A percentile compares a stretch with the other conserved stretches of the same genome.
These are phyloP conservation scores for Chrysoporthe deuterocubensis DNA, from an alignment of 2,329 filamentous ascomycete genomes.

Conservation along the genomic window DNA sequence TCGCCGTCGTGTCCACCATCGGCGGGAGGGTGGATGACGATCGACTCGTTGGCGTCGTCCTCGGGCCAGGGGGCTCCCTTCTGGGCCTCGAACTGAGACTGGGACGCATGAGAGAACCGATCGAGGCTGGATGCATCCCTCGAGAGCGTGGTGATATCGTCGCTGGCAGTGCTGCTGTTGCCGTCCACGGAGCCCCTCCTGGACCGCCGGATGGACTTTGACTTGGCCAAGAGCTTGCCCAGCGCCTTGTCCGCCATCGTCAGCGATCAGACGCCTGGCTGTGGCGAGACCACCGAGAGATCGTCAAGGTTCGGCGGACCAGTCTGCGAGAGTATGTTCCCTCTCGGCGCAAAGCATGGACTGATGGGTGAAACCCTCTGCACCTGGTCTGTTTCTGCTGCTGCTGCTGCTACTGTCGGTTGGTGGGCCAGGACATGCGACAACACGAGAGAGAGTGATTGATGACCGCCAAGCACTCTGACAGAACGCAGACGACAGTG, in stretches of 20 bases:
- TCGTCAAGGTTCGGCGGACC: neutral
- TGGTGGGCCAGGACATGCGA: neutral
- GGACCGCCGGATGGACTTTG: constrained; percentile 52
- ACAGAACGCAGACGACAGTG: neutral
- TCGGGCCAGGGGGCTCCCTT: constrained; percentile 47
- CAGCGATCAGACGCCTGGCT: neutral
- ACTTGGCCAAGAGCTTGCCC: constrained; percentile 58
- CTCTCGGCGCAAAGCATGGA: constrained; percentile 6
- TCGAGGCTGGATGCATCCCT: constrained; percentile 14
- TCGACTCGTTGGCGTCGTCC: constrained; percentile 39
- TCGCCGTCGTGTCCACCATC: constrained; percentile 29
- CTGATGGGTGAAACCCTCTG: neutral
- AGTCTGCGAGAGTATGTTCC: constrained; percentile 13
- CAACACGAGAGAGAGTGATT: neutral
- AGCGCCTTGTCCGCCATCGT: constrained; percentile 42
- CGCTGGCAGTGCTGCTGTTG: constrained; percentile 32
- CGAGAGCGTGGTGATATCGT: constrained; percentile 32
- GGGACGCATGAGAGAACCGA: constrained; percentile 29
- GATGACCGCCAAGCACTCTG: neutral
- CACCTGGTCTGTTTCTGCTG: neutral
- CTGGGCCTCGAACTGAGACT: constrained; percentile 38
- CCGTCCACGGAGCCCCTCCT: constrained; percentile 50
- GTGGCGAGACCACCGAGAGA: neutral
- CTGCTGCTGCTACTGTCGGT: neutral
- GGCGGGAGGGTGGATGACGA: constrained; percentile 28